These are phyloP conservation scores for Wickerhamiella alocasiicola DNA, from an alignment of 805 yeast species.

Conservation along the genomic window DNA sequence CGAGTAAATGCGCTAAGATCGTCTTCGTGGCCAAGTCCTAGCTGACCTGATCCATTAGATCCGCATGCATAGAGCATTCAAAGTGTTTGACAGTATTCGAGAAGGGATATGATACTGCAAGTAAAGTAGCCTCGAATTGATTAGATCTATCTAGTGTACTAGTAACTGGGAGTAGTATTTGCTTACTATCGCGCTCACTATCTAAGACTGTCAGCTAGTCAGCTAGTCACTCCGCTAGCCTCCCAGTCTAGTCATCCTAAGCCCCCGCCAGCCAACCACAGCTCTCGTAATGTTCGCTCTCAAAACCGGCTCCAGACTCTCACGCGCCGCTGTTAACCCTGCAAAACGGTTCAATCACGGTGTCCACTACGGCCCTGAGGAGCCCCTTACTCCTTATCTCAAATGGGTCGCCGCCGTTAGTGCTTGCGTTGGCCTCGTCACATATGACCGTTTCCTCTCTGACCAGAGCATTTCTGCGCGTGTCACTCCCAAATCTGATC, in stretches of 20 bases:
- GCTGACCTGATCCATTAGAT: slow-evolving; percentile 70
- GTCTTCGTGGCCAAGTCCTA: slow-evolving; percentile 45
- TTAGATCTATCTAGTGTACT: too few relatives aligned
- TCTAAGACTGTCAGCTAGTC: too few relatives aligned
- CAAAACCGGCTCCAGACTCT: not conserved
- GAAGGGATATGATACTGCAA: too few relatives aligned
- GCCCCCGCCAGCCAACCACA: slow-evolving; percentile 6
- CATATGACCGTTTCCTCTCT: slow-evolving; percentile 21
- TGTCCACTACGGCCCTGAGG: slow-evolving; percentile 20
- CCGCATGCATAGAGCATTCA: slow-evolving; percentile 51
- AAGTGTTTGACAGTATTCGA: too few relatives aligned
- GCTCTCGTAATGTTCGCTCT: slow-evolving; percentile 6
- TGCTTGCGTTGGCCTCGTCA: slow-evolving; percentile 16
- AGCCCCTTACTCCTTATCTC: slow-evolving; percentile 19
- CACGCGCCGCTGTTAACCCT: slow-evolving; percentile 4
- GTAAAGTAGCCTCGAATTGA: slow-evolving; percentile 4
- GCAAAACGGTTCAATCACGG: slow-evolving; percentile 4
- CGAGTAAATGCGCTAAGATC: slow-evolving; percentile 31
- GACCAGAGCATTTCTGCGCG: slow-evolving; percentile 18
- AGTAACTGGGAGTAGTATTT: too few relatives aligned
- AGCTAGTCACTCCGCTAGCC: too few relatives aligned
- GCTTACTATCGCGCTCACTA: too few relatives aligned
- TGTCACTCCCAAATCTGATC: slow-evolving; percentile 18
- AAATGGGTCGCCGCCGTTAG: slow-evolving; percentile 20
- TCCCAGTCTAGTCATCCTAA: too few relatives aligned